Evolutionary conservation across 2,329 filamentous ascomycete genomes (phyloP).

Genomic region (Fusarium sp.): DNA sequence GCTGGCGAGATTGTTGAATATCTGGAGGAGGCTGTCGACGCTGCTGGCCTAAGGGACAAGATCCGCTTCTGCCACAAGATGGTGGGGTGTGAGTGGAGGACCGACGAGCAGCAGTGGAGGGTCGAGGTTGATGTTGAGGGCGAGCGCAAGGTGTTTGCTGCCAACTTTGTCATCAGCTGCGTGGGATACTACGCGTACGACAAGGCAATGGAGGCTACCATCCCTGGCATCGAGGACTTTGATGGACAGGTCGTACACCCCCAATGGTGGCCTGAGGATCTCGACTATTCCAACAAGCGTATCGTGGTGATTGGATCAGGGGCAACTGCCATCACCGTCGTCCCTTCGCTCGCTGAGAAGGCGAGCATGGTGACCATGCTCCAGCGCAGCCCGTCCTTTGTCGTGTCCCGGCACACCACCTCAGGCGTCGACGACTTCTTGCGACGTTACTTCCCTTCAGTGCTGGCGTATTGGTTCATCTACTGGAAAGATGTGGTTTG

Average conservation of each 20-base stretch:
- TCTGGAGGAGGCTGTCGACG: constrained; percentile 62
- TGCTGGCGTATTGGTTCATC: constrained; percentile 59
- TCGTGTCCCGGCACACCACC: constrained; percentile 65
- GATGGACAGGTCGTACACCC: constrained; percentile 74
- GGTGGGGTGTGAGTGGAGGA: constrained; percentile 64
- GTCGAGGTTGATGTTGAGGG: constrained; percentile 56
- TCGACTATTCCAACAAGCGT: constrained; percentile 74
- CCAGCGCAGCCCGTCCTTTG: constrained; percentile 81
- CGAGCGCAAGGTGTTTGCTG: constrained; percentile 45
- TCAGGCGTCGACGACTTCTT: constrained; percentile 53
- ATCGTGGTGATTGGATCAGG: constrained; percentile 81
- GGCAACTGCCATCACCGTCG: constrained; percentile 81
- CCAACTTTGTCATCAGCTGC: constrained; percentile 71
- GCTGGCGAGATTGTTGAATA: constrained; percentile 66
- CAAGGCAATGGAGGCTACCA: constrained; percentile 67
- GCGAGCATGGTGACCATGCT: constrained; percentile 80
- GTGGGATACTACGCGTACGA: constrained; percentile 80
- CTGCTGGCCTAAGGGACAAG: constrained; percentile 64
- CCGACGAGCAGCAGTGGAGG: constrained; percentile 67
- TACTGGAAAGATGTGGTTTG: constrained; percentile 63
- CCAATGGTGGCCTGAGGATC: constrained; percentile 80
- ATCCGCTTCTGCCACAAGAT: constrained; percentile 66
- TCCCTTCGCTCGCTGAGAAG: constrained; percentile 75
- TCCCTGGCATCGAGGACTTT: constrained; percentile 77
- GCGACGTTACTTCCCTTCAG: constrained; percentile 58